Conservation (phyloP, 2,329 filamentous ascomycete species). For the Immersiporthe knoxdaviesiana region DNA sequence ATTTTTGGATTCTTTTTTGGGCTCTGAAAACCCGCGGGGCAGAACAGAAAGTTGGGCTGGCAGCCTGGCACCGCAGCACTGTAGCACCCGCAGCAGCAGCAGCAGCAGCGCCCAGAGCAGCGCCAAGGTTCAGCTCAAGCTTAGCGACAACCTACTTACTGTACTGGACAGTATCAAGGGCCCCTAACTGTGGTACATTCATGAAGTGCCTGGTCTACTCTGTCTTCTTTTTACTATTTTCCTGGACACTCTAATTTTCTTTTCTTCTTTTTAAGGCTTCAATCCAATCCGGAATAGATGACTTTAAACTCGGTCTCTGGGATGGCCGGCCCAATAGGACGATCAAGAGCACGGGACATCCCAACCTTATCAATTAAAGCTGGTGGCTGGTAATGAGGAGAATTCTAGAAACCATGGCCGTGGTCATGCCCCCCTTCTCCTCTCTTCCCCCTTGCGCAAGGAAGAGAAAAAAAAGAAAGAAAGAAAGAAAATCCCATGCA, state of each 20-base stretch:
- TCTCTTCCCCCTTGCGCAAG: too few relatives aligned
- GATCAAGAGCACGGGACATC: not conserved
- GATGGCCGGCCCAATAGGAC: not conserved
- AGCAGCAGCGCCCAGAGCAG: not conserved
- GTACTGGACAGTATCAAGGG: too few relatives aligned
- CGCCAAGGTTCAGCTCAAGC: slow-evolving; percentile 1
- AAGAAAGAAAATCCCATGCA: too few relatives aligned
- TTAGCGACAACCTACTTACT: not conserved
- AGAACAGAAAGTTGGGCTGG: not conserved
- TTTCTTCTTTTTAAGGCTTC: too few relatives aligned
- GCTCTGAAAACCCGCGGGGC: too few relatives aligned
- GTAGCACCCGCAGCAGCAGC: not conserved
- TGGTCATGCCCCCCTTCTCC: not conserved
- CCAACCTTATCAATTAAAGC: not conserved
- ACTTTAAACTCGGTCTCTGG: not conserved
- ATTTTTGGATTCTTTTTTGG: slow-evolving; percentile 8
- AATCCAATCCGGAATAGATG: too few relatives aligned
- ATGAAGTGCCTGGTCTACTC: not conserved
- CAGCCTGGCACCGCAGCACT: not conserved
- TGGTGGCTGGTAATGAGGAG: not conserved
- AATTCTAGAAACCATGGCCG: slow-evolving; percentile 2
- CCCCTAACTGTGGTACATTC: too few relatives aligned
- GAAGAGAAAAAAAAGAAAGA: too few relatives aligned
- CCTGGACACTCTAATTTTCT: too few relatives aligned
- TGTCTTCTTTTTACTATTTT: too few relatives aligned